phyloP scores from a whole-genome alignment of 1,284 basidiomycete species.

The Leccinum angustisporum region DNA sequence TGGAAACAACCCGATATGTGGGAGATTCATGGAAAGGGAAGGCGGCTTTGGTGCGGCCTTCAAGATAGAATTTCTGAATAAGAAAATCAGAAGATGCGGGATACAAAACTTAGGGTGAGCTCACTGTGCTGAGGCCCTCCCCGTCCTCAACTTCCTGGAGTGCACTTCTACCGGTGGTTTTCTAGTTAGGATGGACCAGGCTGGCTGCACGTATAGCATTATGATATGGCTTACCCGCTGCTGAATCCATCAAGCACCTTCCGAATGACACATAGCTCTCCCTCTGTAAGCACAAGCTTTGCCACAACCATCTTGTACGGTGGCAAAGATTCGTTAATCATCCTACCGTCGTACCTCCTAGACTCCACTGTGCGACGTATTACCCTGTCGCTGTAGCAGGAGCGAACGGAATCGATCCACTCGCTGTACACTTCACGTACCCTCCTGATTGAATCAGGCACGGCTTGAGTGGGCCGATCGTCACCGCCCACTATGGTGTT shows the following conservation, averaged over 20 bases:
- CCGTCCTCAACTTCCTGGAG: constrained; percentile 8
- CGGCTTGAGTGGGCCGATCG: neutral
- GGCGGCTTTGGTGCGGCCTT: constrained; percentile 8
- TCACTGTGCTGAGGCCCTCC: constrained; percentile 7
- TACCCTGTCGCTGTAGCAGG: neutral
- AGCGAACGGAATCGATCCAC: constrained; percentile 8
- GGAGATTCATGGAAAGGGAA: constrained; percentile 14
- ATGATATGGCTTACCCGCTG: constrained; percentile 4
- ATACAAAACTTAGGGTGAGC: neutral
- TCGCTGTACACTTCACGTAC: constrained; percentile 3
- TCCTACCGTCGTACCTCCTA: constrained; percentile 7
- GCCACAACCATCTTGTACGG: constrained; percentile 9
- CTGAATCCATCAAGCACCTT: constrained; percentile 14
- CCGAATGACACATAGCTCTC: constrained; percentile 4
- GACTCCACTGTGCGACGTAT: constrained; percentile 12
- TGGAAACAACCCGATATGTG: constrained; percentile 1
- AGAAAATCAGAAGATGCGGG: neutral
- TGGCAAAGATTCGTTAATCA: constrained; percentile 9
- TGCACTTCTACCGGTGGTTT: neutral
- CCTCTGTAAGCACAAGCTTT: constrained; percentile 2
- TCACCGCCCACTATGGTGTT: neutral
- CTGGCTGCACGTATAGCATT: neutral
- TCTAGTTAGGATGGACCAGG: neutral
- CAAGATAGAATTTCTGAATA: constrained; percentile 14
- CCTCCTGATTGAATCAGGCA: constrained; percentile 6